Base-by-base conservation (phyloP, 2,329 filamentous ascomycete genomes). In the Periconia sp. region DNA sequence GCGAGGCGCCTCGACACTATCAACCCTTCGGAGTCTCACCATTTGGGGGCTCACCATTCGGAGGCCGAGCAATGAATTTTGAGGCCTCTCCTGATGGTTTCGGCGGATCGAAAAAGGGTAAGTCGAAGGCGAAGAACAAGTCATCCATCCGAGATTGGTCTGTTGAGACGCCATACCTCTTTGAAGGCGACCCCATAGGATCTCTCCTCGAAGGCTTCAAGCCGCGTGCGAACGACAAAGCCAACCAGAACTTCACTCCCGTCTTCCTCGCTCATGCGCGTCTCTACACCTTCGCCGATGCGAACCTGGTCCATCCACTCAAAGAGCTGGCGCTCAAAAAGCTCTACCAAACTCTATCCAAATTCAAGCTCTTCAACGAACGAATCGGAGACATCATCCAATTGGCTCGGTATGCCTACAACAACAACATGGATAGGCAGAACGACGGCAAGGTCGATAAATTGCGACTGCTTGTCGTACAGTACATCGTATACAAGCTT, bases 231-330 rank as follows among this genome's bases (percentile, higher is more conserved):
- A 57, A 62, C 22, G 28, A 12, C 2, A 16, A 25, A 0, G 24
- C 36, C 0, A 18, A 50, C 5, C 52, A 58, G 30, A 21, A 60
- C 16, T 65, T 60, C 28, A 52, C 51, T 1, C 47, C 51, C 0
- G 37, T 62, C 1, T 52, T 68, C 13, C 51, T 67, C 2, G 64
- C 59, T 7, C 60, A 68, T 28, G 61, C 63, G 13, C 54, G 55
- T 3, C 49, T 68, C 1, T 68, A 68, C 33, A 52, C 43, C 0
- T 56, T 69, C 35, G 57, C 63, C 1, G 44, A 55, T 9, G 38
- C 59, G 40, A 50, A 45, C 9, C 46, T 64, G 19, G 49, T 66
- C 4, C 21, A 39, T 3, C 52, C 57, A 16, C 57, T 68, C 1
- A 58, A 50, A 29, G 42, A 40, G 1, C 48, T 66, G 4, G 42